These are phyloP conservation scores for Fraxinus platypoda DNA, from an alignment of 305 asterid species.

Conservation along the genomic window DNA sequence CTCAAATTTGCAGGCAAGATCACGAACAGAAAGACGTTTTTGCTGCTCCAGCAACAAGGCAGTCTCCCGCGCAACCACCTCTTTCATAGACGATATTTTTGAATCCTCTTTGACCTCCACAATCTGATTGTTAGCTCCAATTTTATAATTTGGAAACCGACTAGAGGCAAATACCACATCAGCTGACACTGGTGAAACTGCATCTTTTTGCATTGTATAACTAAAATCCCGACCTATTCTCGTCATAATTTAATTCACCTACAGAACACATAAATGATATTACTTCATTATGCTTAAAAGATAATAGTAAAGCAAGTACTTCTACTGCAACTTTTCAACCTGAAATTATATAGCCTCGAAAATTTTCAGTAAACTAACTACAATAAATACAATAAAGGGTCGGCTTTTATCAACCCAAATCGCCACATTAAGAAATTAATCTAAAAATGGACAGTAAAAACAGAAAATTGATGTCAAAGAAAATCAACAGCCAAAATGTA, in stretches of 20 bases:
- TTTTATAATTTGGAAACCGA: slow-evolving; percentile 80
- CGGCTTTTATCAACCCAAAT: slow-evolving; percentile 20
- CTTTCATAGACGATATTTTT: slow-evolving; percentile 59
- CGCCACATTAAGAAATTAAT: slow-evolving; percentile 19
- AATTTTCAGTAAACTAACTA: neutral
- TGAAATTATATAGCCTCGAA: neutral
- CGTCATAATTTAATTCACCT: slow-evolving; percentile 56
- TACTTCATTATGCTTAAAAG: slow-evolving; percentile 7
- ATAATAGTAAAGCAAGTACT: slow-evolving; percentile 7
- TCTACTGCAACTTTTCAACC: neutral
- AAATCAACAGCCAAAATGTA: neutral
- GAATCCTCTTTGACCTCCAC: slow-evolving; percentile 72
- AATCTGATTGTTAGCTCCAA: slow-evolving; percentile 78
- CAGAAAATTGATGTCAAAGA: slow-evolving; percentile 8
- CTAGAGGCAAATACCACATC: slow-evolving; percentile 79
- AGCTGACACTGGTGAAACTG: slow-evolving; percentile 75
- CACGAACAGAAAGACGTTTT: slow-evolving; percentile 90
- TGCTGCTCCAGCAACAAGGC: slow-evolving; percentile 82
- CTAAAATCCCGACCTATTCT: slow-evolving; percentile 69
- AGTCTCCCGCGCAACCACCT: slow-evolving; percentile 84
- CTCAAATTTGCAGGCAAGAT: slow-evolving; percentile 91
- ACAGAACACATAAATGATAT: slow-evolving; percentile 18
- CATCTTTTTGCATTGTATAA: slow-evolving; percentile 69
- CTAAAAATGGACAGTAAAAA: slow-evolving; percentile 21
- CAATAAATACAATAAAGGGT: neutral